Percentiles rank a stretch among this genome's conserved stretches.
Evolutionary conservation across 2,329 filamentous ascomycete genomes (phyloP).

Genomic region (Ascochyta rabiei): DNA sequence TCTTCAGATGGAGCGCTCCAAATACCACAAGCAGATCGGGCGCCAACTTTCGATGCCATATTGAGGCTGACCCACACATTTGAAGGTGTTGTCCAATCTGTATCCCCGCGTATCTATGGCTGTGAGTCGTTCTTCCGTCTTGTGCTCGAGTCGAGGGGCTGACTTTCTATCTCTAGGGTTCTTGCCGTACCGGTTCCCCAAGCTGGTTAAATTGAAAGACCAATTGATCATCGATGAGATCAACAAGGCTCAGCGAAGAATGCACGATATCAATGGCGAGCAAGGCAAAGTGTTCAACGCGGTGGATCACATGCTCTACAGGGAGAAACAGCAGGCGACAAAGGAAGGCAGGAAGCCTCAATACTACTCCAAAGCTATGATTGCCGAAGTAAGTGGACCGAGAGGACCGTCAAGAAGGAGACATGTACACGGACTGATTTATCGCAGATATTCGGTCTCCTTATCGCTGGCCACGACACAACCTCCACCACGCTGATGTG

Average conservation of each 20-base stretch:
- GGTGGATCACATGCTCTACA: conserved; percentile 18
- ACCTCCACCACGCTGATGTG: conserved; percentile 51
- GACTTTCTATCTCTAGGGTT: too few relatives aligned
- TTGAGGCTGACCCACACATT: conserved; percentile 13
- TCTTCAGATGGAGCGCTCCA: conserved; percentile 2
- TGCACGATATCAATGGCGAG: conserved; percentile 6
- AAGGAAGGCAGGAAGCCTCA: conserved; percentile 7
- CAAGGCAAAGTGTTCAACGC: conserved; percentile 7
- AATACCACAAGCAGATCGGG: conserved; percentile 2
- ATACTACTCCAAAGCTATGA: conserved; percentile 14
- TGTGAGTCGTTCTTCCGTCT: neutral
- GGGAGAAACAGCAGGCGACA: conserved; percentile 13
- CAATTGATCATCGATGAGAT: conserved; percentile 6
- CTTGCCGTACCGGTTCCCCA: too few relatives aligned
- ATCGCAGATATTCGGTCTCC: conserved; percentile 41
- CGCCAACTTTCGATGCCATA: conserved; percentile 15
- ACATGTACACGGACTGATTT: neutral
- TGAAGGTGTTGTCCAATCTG: conserved; percentile 5
- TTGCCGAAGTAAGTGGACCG: conserved; percentile 10
- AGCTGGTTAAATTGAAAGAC: conserved; percentile 1
- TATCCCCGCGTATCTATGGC: conserved; percentile 6
- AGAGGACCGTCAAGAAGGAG: too few relatives aligned
- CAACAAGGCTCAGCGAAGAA: conserved; percentile 7
- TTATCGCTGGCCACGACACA: conserved; percentile 56
- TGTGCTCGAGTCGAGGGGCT: too few relatives aligned